phyloP scores from a whole-genome alignment of 345 rosid species.

The Combretum micranthum region DNA sequence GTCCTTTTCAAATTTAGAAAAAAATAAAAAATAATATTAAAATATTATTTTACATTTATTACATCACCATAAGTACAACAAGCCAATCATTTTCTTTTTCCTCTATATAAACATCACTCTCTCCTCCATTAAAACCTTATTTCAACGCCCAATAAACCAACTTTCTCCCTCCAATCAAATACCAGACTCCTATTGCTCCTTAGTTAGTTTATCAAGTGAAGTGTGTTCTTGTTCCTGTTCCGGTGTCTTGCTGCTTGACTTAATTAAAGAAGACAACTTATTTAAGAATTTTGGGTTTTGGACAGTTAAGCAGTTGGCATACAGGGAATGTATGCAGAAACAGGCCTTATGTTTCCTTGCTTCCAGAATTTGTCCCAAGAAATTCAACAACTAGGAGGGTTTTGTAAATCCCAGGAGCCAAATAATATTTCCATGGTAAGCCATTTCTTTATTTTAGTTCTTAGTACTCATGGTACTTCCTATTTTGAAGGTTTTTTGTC shows the following conservation, averaged over 20 bases:
- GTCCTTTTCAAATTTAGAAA: no score
- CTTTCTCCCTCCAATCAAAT: no score
- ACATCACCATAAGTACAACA: not conserved
- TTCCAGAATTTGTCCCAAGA: slow-evolving; percentile 63
- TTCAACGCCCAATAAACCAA: not conserved
- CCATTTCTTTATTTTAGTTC: slow-evolving; percentile 11
- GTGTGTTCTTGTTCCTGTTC: no score
- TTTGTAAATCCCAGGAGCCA: slow-evolving; percentile 51
- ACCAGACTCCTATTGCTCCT: no score
- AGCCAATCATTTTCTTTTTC: not conserved
- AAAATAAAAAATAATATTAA: no score
- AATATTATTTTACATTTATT: no score
- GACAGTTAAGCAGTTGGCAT: not conserved
- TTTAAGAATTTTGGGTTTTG: not conserved
- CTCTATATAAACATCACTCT: slow-evolving; percentile 3
- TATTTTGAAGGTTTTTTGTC: not conserved
- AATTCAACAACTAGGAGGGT: slow-evolving; percentile 68
- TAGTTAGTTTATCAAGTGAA: no score
- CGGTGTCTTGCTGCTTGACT: no score
- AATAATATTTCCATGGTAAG: slow-evolving; percentile 54
- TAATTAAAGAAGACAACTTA: not conserved
- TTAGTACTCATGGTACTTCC: not conserved
- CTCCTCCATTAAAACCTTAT: not conserved
- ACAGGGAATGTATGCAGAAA: slow-evolving; percentile 70
- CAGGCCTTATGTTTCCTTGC: slow-evolving; percentile 68